Conservation (phyloP, 768 basidiomycete species). For the Termitomyces sp. region DNA sequence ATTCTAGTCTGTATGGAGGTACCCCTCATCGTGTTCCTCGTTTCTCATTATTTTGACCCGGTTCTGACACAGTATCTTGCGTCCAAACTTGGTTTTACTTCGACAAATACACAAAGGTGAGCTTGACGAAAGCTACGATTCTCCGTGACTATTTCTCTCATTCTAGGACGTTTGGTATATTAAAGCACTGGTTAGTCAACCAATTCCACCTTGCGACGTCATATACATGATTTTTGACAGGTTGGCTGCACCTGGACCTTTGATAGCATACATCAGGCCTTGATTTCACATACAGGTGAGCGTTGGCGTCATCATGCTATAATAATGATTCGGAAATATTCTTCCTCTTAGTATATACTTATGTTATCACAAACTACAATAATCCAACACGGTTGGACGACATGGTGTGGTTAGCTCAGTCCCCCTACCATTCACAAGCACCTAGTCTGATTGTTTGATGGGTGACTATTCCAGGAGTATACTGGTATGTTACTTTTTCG, state of each 20-base stretch:
- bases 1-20: constrained; percentile 47
- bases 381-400: constrained; percentile 29
- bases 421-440: neutral
- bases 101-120: constrained; percentile 36
- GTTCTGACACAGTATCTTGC: constrained; percentile 38
- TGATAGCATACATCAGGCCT: constrained; percentile 46
- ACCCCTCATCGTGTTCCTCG: constrained; percentile 3
- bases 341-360: constrained; percentile 39
- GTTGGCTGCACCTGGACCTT: constrained; percentile 43
- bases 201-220: neutral
- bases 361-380: constrained; percentile 46
- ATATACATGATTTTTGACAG: constrained; percentile 17
- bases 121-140: neutral
- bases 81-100: constrained; percentile 55
- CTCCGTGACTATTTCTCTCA: constrained; percentile 1
- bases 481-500: constrained; percentile 26
- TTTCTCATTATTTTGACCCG: neutral
- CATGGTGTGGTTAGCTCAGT: constrained; percentile 40
- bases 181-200: constrained; percentile 35
- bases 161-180: constrained; percentile 44
- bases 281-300: constrained; percentile 49
- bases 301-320: neutral
- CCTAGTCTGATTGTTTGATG: neutral
- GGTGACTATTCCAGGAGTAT: constrained; percentile 36
- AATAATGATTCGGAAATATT: neutral